phyloP scores from a whole-genome alignment of 2,329 filamentous ascomycete species.

The Colletotrichum godetiae region DNA sequence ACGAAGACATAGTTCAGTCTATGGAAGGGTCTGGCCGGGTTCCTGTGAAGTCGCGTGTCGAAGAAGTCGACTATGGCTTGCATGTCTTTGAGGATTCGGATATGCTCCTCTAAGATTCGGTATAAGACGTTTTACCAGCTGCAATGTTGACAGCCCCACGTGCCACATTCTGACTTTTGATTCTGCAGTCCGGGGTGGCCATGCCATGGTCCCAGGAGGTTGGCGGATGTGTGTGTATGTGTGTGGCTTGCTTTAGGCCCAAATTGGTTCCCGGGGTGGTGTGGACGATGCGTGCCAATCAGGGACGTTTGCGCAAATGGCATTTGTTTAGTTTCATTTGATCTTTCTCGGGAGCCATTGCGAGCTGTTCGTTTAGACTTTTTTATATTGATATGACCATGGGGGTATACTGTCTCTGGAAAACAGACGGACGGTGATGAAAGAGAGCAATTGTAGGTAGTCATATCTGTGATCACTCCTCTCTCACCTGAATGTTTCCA shows the following conservation, averaged over 20 bases:
- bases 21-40: neutral
- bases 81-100: neutral
- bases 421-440: neutral
- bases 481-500: too few species aligned
- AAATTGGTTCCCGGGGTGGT: neutral
- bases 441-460: neutral
- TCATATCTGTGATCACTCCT: neutral
- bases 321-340: neutral
- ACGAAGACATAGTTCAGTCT: neutral
- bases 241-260: neutral
- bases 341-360: neutral
- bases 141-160: neutral
- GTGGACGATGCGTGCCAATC: slow-evolving; percentile 9
- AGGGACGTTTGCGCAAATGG: neutral
- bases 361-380: neutral
- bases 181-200: neutral
- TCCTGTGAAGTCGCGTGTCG: neutral
- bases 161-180: neutral
- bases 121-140: neutral
- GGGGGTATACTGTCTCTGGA: neutral
- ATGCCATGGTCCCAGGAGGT: neutral
- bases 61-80: neutral
- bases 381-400: neutral
- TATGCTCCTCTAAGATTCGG: neutral
- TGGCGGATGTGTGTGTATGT: neutral